Evolutionary conservation across 176 grass and related monocot genomes (phyloP), one percentile per base, ranked within the genome.

Genomic region (Themeda triandra): DNA sequence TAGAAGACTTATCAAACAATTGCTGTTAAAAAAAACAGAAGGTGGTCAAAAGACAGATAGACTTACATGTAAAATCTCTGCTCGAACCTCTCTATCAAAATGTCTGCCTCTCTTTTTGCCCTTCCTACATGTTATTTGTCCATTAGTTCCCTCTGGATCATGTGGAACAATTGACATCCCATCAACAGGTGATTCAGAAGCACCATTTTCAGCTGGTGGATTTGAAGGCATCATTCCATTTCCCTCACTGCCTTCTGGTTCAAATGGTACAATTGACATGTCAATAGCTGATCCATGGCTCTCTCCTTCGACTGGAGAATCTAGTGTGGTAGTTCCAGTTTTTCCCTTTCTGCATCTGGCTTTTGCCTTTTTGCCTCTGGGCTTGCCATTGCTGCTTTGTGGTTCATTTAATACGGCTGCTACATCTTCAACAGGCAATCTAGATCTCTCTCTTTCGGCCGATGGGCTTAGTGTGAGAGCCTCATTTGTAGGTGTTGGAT

Each of bases 81-180:
- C 93, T 85, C 96, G 96, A 79, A 67, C 89, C 63, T 95, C 96
- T 80, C 96, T 83, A 85, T 98, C 96, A 92, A 98, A 98, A 74
- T 80, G 87, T 8, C 93, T 91, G 58, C 96, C 96, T 90, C 91
- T 98, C 82, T 98, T 98, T 85, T 81, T 93, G 40, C 70, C 82
- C 29, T 92, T 90, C 77, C 44, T 72, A 30, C 72, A 42, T 78
- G 80, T 81, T 80, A 13, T 77, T 70, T 81, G 53, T 23, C 13
- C 82, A 73, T 86, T 69, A 91, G 46, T 1, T n/a, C 79, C 75
- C 44, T 65, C 71, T 59, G 56, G 21, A 77, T 92, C 87, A 89
- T 56, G 62, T 76, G 71, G 70, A 80, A 89, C 66, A 65, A 91
- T 49, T 40, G 83, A 63, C 77, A 80, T 65, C 77, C 73, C 76